These are phyloP conservation scores for Zygnema cylindricum DNA, from an alignment of 139 green algal genomes.

Conservation along the genomic window DNA sequence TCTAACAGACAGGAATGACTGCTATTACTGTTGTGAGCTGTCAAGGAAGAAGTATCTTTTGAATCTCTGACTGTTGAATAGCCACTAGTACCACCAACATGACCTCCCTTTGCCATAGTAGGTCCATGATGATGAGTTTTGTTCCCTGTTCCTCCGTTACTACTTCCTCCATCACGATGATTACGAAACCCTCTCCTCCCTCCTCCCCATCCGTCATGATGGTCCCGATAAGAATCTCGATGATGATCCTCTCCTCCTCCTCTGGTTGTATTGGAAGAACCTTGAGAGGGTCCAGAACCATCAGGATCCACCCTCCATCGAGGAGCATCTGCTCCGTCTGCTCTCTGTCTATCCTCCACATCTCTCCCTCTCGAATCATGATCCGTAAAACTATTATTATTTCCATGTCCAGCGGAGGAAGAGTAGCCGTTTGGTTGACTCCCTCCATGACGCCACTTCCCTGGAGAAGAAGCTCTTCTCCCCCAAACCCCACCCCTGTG, in stretches of 20 bases:
- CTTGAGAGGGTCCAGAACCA: background rate
- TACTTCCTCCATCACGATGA: background rate
- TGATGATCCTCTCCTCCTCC: background rate
- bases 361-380: too few relatives aligned
- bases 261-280: background rate
- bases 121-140: background rate
- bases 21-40: background rate
- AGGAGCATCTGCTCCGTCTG: background rate
- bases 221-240: background rate
- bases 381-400: background rate
- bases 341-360: background rate
- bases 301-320: background rate
- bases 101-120: background rate
- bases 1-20: background rate
- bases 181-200: background rate
- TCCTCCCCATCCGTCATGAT: background rate
- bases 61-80: background rate
- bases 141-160: background rate
- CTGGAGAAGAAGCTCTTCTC: background rate
- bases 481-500: background rate
- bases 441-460: background rate
- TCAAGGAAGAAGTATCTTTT: background rate
- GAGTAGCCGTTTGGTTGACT: background rate
- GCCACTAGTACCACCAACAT: background rate
- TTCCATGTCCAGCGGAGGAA: background rate